Conservation (phyloP, 176 grass and related monocot genomes). For the Carex scoparia region DNA sequence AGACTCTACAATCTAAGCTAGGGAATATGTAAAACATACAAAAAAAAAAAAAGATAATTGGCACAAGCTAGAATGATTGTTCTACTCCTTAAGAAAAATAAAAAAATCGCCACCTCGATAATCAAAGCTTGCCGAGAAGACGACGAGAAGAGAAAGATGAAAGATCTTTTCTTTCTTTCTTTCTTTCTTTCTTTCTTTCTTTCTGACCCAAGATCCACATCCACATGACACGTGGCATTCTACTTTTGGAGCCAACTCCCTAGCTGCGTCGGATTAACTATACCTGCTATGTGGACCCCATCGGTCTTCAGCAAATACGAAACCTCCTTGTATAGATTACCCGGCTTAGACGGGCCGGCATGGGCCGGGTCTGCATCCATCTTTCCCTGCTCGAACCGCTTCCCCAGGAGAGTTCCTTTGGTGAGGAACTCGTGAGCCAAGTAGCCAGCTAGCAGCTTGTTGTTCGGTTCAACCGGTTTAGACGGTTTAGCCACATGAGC, state of each 20-base stretch:
- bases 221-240: conserved; percentile 14
- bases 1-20: not conserved
- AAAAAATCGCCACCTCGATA: conserved; percentile 12
- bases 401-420: conserved; percentile 55
- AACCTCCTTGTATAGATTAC: conserved; percentile 38
- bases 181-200: not conserved
- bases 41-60: not conserved
- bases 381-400: conserved; percentile 29
- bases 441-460: conserved; percentile 63
- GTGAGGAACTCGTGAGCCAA: conserved; percentile 84
- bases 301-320: conserved; percentile 43
- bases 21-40: not conserved
- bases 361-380: not conserved
- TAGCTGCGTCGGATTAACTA: conserved; percentile 91
- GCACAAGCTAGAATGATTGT: not conserved
- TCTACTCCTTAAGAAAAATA: not conserved
- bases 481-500: not conserved
- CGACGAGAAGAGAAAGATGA: not conserved
- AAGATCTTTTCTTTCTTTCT: not conserved
- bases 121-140: conserved; percentile 4
- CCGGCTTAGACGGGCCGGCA: conserved; percentile 28
- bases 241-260: conserved; percentile 63
- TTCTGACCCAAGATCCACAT: not conserved
- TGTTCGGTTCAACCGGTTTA: not conserved
- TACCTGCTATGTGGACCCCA: conserved; percentile 55